These are phyloP conservation scores for Pisolithus microcarpus DNA, from an alignment of 768 basidiomycete species.

Conservation along the genomic window DNA sequence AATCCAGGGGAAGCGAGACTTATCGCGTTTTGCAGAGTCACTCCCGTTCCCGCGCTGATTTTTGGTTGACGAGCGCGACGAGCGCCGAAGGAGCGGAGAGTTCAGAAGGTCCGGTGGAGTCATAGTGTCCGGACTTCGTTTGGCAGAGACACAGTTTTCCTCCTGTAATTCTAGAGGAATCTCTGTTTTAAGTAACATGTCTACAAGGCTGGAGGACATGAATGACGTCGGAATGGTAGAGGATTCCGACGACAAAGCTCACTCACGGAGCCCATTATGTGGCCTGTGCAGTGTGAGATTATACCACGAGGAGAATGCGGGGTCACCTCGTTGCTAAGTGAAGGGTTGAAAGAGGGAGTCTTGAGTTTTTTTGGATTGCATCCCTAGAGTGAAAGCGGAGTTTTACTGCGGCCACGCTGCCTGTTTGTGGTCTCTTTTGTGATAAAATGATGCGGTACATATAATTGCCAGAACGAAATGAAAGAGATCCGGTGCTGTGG, in stretches of 20 bases:
- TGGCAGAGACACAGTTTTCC: slow-evolving; percentile 4
- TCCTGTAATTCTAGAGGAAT: slow-evolving; percentile 16
- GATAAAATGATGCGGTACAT: slow-evolving; percentile 6
- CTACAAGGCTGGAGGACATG: slow-evolving; percentile 23
- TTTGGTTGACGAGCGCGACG: slow-evolving; percentile 25
- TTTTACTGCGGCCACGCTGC: slow-evolving; percentile 29
- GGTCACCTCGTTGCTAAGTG: slow-evolving; percentile 28
- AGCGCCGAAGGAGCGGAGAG: slow-evolving; percentile 20
- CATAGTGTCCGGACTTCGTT: slow-evolving; percentile 16
- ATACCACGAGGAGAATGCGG: slow-evolving; percentile 22
- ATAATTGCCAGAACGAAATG: slow-evolving; percentile 15
- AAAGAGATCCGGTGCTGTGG: slow-evolving; percentile 15
- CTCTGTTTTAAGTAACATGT: slow-evolving; percentile 28
- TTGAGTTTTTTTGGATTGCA: slow-evolving; percentile 17
- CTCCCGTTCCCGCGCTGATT: slow-evolving; percentile 17
- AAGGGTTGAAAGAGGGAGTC: slow-evolving; percentile 12
- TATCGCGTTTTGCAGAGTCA: slow-evolving; percentile 23
- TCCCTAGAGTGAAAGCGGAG: slow-evolving; percentile 26
- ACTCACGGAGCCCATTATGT: slow-evolving; percentile 19
- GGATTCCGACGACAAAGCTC: slow-evolving; percentile 18
- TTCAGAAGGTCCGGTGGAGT: slow-evolving; percentile 19
- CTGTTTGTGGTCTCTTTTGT: slow-evolving; percentile 18
- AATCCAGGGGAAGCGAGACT: slow-evolving; percentile 22
- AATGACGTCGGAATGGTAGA: slow-evolving; percentile 26
- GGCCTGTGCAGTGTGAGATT: slow-evolving; percentile 15